Percentiles rank a stretch among this genome's conserved stretches.
These are phyloP conservation scores for Trichoderma koningiopsis DNA, from an alignment of 2,329 filamentous ascomycete genomes.

Conservation along the genomic window DNA sequence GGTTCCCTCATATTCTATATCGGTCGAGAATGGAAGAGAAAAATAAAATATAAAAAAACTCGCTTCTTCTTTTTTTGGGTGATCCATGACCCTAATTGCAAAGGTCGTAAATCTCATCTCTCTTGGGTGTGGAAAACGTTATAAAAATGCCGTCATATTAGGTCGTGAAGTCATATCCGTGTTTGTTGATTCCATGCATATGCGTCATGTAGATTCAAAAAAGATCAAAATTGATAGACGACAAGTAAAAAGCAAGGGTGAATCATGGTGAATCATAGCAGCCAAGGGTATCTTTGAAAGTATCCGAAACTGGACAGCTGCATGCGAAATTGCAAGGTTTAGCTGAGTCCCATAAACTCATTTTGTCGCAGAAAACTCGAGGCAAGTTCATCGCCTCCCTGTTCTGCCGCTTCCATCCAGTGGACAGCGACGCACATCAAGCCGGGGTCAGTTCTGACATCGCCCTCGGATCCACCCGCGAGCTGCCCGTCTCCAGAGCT, in stretches of 20 bases:
- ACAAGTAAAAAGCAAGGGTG: conserved; percentile 27
- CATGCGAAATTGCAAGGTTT: conserved; percentile 26
- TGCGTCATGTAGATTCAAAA: background rate
- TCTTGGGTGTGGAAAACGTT: conserved; percentile 10
- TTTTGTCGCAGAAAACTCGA: conserved; percentile 77
- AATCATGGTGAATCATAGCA: background rate
- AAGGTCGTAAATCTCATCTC: background rate
- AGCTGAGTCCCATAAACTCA: conserved; percentile 44
- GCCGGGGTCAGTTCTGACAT: conserved; percentile 74
- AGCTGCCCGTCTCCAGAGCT: conserved; percentile 31
- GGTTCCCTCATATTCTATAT: conserved; percentile 24
- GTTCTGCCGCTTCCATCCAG: conserved; percentile 91
- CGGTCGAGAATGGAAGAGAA: conserved; percentile 4
- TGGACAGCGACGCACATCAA: conserved; percentile 94
- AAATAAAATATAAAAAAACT: background rate
- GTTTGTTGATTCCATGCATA: background rate
- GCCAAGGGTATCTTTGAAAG: background rate
- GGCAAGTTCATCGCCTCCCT: conserved; percentile 83
- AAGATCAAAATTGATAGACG: background rate
- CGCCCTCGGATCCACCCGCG: conserved; percentile 43
- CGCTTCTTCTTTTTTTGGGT: background rate
- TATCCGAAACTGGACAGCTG: background rate
- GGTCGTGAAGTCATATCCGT: conserved; percentile 20
- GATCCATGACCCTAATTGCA: conserved; percentile 2
- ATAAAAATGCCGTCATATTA: conserved; percentile 9